A percentile compares a stretch with the other conserved stretches of the same genome.
These are phyloP conservation scores for Neopestalotiopsis sp. DNA, from an alignment of 2,329 filamentous ascomycete species.

Conservation along the genomic window DNA sequence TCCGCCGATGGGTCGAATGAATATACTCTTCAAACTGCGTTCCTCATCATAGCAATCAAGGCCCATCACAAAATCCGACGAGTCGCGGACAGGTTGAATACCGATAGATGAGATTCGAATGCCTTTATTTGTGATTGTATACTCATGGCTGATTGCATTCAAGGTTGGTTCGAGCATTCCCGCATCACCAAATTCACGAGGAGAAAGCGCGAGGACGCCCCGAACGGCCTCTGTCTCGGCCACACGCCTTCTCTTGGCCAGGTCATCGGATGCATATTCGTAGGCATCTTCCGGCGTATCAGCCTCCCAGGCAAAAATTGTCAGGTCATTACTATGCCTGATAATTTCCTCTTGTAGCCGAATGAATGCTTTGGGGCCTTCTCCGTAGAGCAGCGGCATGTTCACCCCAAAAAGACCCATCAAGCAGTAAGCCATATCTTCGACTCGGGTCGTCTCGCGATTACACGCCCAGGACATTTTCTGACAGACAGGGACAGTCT, in stretches of 20 bases:
- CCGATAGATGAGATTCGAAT: neutral
- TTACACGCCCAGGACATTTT: neutral
- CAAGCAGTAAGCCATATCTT: neutral
- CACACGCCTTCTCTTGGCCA: no score
- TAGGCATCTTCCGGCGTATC: no score
- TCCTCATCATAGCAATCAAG: neutral
- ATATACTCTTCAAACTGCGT: neutral
- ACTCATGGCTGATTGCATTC: neutral
- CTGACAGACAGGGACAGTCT: neutral
- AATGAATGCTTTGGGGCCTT: neutral
- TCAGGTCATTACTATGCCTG: neutral
- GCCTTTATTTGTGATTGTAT: neutral
- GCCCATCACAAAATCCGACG: neutral
- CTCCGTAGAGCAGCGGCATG: neutral
- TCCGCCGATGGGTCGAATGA: neutral
- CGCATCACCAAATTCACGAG: neutral
- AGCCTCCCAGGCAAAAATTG: neutral
- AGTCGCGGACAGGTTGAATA: neutral
- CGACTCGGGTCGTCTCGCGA: neutral
- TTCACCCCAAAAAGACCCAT: neutral
- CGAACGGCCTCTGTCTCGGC: neutral
- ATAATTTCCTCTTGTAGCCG: neutral
- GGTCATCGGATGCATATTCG: no score
- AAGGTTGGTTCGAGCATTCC: neutral
- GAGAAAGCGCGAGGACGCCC: neutral